A percentile compares a stretch with the other conserved stretches of the same genome.
These are phyloP conservation scores for Rhizopogon sp. DNA, from an alignment of 768 basidiomycete genomes.

Conservation along the genomic window DNA sequence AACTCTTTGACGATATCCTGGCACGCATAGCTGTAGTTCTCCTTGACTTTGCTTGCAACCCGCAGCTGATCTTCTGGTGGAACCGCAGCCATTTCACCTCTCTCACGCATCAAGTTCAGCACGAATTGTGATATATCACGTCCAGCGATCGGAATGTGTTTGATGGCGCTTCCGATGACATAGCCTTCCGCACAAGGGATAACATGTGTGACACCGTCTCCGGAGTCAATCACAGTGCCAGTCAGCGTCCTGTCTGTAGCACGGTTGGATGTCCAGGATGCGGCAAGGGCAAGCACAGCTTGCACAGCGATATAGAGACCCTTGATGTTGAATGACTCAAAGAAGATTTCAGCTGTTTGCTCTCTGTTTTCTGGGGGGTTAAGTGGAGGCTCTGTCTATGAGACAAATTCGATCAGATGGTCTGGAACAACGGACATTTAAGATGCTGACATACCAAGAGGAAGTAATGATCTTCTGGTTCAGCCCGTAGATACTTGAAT, in stretches of 20 bases:
- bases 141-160: conserved; percentile 97
- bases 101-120: conserved; percentile 90
- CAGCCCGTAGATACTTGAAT: conserved; percentile 98
- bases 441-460: conserved; percentile 64
- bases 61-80: conserved; percentile 93
- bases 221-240: conserved; percentile 97
- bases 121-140: conserved; percentile 97
- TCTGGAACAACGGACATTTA: neutral
- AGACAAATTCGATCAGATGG: neutral
- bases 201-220: conserved; percentile 98
- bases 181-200: conserved; percentile 96
- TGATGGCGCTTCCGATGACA: conserved; percentile 98
- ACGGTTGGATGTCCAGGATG: conserved; percentile 91
- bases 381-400: conserved; percentile 95
- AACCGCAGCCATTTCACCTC: conserved; percentile 85
- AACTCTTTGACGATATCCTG: conserved; percentile 99
- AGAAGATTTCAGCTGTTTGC: conserved; percentile 99
- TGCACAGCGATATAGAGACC: conserved; percentile 98
- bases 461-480: conserved; percentile 99
- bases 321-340: conserved; percentile 99
- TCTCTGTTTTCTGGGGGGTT: conserved; percentile 99
- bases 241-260: conserved; percentile 89
- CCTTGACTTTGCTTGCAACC: conserved; percentile 92
- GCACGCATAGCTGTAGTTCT: conserved; percentile 97
- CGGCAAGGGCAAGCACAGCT: conserved; percentile 96